Evolutionary conservation across 805 yeast genomes (phyloP), one percentile per base, ranked within the genome.

Genomic region (Lipomyces sp.): DNA sequence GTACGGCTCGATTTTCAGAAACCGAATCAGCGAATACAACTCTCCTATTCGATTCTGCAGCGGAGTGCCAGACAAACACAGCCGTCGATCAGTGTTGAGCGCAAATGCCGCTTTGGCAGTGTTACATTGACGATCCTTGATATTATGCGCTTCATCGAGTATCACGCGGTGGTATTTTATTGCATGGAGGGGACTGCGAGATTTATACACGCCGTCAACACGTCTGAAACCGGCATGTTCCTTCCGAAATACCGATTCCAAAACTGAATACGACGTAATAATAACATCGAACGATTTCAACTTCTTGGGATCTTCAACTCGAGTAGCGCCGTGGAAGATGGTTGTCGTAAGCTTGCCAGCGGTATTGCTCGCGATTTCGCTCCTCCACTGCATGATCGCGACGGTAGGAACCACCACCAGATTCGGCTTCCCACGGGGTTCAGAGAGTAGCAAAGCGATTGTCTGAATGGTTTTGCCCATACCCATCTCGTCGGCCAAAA

Each of bases 401-500:
- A 95, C 99, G 0, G 99, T 94, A 0, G 99, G 99, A 0, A 98
- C 98, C 24, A 95, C 90, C 4, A 95, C 98, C 67, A 95, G 79
- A 71, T 88, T 90, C 8, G 98, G 98, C 10, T 85, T 80, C 71
- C 86, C 87, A 30, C 74, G 74, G 10, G 74, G 74, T 42, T 72
- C 74, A 57, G 82, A 77, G 86, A 93, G 86, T 74, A 95, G 85
- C 56, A 95, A 78, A 0, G 96, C 95, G 68, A 95, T 94, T 50
- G 97, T 94, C 78, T 95, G 99, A 59, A 95, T 93, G 0, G 99
- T 95, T 74, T 95, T 95, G 69, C 99, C 99, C 98, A 95, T 94
- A 48, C 99, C 99, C 99, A 95, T 95, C 78, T 95, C 99, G 80
- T 95, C 99, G 4, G 99, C 98, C 57, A 95, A 80, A 8, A 95